Conservation (phyloP, 257 asterid species). For the Solanum chmielewskii region DNA sequence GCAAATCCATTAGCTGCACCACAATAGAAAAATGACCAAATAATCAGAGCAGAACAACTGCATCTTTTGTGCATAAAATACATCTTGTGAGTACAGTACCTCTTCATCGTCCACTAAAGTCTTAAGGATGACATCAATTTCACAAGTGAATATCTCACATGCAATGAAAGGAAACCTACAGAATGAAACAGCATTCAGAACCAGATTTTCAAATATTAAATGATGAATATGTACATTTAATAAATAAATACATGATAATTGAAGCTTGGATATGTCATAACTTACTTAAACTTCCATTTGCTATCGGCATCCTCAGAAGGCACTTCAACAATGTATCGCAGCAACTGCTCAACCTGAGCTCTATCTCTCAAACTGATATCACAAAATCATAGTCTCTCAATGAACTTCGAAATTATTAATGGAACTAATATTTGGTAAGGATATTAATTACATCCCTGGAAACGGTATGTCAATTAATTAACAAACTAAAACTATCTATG, state of each 20-base stretch:
- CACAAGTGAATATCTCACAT: conserved; percentile 94
- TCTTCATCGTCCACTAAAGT: conserved; percentile 92
- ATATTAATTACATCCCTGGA: not conserved
- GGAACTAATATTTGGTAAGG: not conserved
- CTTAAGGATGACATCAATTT: conserved; percentile 94
- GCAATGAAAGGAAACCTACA: conserved; percentile 95
- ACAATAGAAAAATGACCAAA: not conserved
- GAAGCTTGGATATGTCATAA: not conserved
- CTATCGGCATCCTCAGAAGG: conserved; percentile 84
- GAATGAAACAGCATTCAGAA: not conserved
- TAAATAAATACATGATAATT: not conserved
- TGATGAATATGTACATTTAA: not conserved
- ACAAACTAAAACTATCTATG: not conserved
- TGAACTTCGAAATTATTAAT: not conserved
- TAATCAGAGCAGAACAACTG: conserved; percentile 3
- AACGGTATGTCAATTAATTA: not conserved
- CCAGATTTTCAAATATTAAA: conserved; percentile 2
- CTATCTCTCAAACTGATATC: conserved; percentile 84
- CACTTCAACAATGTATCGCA: conserved; percentile 74
- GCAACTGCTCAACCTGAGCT: conserved; percentile 79
- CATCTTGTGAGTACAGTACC: conserved; percentile 26
- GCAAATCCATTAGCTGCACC: conserved; percentile 81
- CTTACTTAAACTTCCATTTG: conserved; percentile 80
- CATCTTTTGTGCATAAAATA: not conserved
- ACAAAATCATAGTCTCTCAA: not conserved